Evolutionary conservation across 768 basidiomycete genomes (phyloP).

Genomic region (Lyophyllum shimeji): DNA sequence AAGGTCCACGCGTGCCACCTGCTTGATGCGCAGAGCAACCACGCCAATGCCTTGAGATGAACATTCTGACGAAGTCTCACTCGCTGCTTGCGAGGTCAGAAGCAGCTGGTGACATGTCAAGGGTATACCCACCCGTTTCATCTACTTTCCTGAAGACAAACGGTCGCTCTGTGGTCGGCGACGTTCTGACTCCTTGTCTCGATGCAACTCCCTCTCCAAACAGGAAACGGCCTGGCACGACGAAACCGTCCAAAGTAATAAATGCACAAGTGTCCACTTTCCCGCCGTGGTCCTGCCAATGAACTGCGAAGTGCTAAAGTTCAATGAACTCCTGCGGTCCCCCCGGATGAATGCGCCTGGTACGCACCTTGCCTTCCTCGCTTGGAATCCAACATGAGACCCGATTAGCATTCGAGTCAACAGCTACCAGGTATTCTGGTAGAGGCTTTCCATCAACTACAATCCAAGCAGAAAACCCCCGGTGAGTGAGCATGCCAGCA

Average conservation of each 20-base stretch:
- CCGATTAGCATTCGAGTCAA: conserved; percentile 41
- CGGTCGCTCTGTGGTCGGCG: conserved; percentile 50
- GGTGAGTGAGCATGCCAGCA: conserved; percentile 53
- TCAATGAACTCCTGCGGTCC: not conserved
- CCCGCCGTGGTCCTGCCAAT: conserved; percentile 65
- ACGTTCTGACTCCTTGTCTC: conserved; percentile 54
- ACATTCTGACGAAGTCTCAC: conserved; percentile 10
- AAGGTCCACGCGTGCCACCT: conserved; percentile 25
- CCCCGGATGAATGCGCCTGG: conserved; percentile 1
- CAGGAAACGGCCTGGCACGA: conserved; percentile 63
- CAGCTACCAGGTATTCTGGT: conserved; percentile 54
- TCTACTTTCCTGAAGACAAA: conserved; percentile 55
- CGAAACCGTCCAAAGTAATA: conserved; percentile 63
- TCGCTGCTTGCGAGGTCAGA: conserved; percentile 1
- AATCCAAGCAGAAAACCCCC: conserved; percentile 73
- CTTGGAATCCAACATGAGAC: conserved; percentile 73
- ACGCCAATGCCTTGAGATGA: conserved; percentile 47
- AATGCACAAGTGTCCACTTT: conserved; percentile 54
- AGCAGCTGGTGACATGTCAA: not conserved
- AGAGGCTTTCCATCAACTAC: conserved; percentile 46
- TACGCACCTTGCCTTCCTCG: conserved; percentile 52
- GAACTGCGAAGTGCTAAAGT: conserved; percentile 53
- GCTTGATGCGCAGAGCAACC: conserved; percentile 50
- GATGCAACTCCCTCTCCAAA: conserved; percentile 53
- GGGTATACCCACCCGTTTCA: conserved; percentile 31